Evolutionary conservation across 1,139 yeast species (phyloP), one percentile per base, ranked within the genome.

Genomic region (Arxiozyma heterogenica): DNA sequence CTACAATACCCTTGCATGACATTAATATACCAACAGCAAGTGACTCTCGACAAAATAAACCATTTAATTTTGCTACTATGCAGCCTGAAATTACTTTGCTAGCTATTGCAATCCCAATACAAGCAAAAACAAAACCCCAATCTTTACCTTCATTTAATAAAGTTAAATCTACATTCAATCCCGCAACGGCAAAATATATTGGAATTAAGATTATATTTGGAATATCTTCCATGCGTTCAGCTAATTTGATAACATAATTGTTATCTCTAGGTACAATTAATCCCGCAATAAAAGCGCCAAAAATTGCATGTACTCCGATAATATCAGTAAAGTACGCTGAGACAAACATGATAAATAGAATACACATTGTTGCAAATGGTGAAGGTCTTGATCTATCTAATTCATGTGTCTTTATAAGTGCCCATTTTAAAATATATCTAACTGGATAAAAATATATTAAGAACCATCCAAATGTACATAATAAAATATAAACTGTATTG

Each of bases 1-100:
- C 91, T 39, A 85, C 91, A 59, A 85, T 84, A 70, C 95, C 95
- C 68, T 86, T 86, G 75, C 95, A 86, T 12, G 91, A 84, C 93
- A 86, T 86, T 61, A 86, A 75, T n/a, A 84, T 79, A 53, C 94
- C 94, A 41, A 85, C 91, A 1, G 90, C 77, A 41, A 83, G 68
- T 1, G 89, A 80, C 65, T 86, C 93, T 63, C 89, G 77, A 84
- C 86, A 83, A 51, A 75, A 74, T 51, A 86, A 71, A 3, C 85
- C 86, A 64, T 78, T 78, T 44, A 80, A 60, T 60, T 76, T 81
- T 1, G 90, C 84, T 45, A 85, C 83, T 11, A 83, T 57, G 47
- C 80, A 72, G 1, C 93, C 93, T 18, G 93, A 90, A 44, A 73
- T 60, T 9, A 85, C 69, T 64, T 86, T 86, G 17, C 88, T 85